Evolutionary conservation across 371 early-diverging fungal genomes (phyloP).

Genomic region (Circinella umbellata): DNA sequence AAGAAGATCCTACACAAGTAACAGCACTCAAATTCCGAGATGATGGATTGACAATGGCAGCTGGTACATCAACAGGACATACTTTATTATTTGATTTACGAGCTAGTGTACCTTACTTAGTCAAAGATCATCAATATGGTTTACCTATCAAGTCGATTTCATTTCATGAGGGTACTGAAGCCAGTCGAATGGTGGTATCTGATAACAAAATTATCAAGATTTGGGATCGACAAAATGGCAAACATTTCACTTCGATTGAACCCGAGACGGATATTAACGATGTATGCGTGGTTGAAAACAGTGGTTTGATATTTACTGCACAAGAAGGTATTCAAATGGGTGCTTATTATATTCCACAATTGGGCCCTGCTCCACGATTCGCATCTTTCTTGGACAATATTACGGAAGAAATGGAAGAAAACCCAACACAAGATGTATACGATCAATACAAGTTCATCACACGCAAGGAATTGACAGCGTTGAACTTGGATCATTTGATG

Average conservation of each 20-base stretch:
- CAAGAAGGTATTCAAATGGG: constrained; percentile 96
- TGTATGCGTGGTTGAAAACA: constrained; percentile 79
- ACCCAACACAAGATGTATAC: constrained; percentile 83
- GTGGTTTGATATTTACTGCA: constrained; percentile 94
- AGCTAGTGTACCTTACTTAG: constrained; percentile 76
- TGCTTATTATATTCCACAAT: constrained; percentile 88
- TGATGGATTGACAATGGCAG: constrained; percentile 90
- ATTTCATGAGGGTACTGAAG: constrained; percentile 76
- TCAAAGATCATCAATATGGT: constrained; percentile 98
- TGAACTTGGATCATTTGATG: constrained; percentile 92
- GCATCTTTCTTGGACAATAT: constrained; percentile 96
- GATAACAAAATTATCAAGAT: constrained; percentile 93
- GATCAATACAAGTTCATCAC: constrained; percentile 98
- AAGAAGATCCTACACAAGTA: constrained; percentile 52
- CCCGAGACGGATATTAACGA: constrained; percentile 95
- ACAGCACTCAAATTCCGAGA: constrained; percentile 80
- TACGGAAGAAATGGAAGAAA: constrained; percentile 98
- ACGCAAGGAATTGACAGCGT: constrained; percentile 84
- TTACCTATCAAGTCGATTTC: constrained; percentile 89
- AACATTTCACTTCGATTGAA: constrained; percentile 90
- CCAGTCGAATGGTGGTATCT: constrained; percentile 83
- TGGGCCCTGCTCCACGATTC: constrained; percentile 98
- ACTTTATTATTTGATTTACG: constrained; percentile 96
- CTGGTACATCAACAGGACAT: constrained; percentile 93
- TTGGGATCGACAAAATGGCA: constrained; percentile 85